A percentile compares a stretch with the other conserved stretches of the same genome.
phyloP scores from a whole-genome alignment of 352 stramenopile genomes.

The Elongisporangium undulatum region DNA sequence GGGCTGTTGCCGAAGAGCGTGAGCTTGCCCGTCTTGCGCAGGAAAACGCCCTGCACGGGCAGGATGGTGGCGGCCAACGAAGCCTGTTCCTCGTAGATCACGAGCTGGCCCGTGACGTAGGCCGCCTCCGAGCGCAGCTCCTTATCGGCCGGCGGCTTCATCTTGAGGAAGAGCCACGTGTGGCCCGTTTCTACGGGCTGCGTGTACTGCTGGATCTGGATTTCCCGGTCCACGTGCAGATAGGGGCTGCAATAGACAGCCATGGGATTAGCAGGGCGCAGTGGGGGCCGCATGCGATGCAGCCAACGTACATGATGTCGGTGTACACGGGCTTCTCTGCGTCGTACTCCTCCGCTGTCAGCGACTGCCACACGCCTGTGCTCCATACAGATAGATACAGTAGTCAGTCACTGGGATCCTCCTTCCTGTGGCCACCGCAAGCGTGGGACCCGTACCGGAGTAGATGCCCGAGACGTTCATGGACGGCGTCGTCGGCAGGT shows the following conservation, averaged over 20 bases:
- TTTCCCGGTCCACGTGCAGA: constrained; percentile 64
- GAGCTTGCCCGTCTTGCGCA: constrained; percentile 62
- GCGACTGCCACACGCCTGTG: constrained; percentile 51
- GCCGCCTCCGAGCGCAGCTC: constrained; percentile 63
- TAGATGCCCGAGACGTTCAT: constrained; percentile 82
- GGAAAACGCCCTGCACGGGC: constrained; percentile 78
- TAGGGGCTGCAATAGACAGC: constrained; percentile 36
- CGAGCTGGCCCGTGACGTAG: constrained; percentile 76
- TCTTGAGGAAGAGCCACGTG: constrained; percentile 80
- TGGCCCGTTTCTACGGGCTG: constrained; percentile 66
- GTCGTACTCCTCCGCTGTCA: constrained; percentile 55
- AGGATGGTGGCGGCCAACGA: constrained; percentile 77
- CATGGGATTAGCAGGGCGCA: not conserved
- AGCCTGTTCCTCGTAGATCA: constrained; percentile 81
- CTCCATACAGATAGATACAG: too few relatives aligned
- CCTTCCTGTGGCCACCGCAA: not conserved
- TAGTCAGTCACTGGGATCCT: constrained; percentile 1
- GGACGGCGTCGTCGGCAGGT: constrained; percentile 27
- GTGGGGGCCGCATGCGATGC: not conserved
- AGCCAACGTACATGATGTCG: constrained; percentile 51
- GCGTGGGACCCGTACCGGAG: constrained; percentile 25
- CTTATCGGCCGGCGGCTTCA: constrained; percentile 66
- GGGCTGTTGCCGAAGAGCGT: constrained; percentile 83
- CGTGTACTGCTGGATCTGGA: constrained; percentile 74
- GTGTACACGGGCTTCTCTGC: constrained; percentile 46